phyloP scores from a whole-genome alignment of 2,329 filamentous ascomycete genomes.

The Penicillium sp. region DNA sequence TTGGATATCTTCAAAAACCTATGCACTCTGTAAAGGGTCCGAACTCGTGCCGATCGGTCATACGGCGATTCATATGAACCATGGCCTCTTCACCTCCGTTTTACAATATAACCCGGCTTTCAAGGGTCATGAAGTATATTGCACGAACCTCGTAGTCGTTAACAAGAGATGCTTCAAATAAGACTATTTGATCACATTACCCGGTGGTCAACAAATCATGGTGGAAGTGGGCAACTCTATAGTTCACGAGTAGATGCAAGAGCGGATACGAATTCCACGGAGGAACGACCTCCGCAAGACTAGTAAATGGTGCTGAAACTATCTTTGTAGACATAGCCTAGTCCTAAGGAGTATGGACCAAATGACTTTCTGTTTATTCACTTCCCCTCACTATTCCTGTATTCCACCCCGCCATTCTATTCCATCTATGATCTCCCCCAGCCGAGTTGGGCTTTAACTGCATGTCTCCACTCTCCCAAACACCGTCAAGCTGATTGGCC shows the following conservation, averaged over 20 bases:
- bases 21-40: not conserved
- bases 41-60: slow-evolving; percentile 9
- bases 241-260: not conserved
- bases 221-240: not conserved
- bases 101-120: not conserved
- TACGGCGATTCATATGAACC: not conserved
- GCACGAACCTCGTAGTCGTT: not conserved
- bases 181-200: not conserved
- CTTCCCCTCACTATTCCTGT: not conserved
- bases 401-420: not conserved
- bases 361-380: not conserved
- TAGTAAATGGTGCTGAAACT: not conserved
- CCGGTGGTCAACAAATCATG: not conserved
- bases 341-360: no score
- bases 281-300: not conserved
- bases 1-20: not conserved
- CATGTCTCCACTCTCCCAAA: slow-evolving; percentile 1
- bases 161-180: not conserved
- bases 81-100: not conserved
- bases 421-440: not conserved
- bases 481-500: slow-evolving; percentile 15
- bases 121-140: not conserved
- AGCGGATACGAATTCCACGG: not conserved
- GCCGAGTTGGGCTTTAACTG: not conserved
- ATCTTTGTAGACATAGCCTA: no score